Conservation (phyloP, 257 asterid species). For the Capsicum chinense region DNA sequence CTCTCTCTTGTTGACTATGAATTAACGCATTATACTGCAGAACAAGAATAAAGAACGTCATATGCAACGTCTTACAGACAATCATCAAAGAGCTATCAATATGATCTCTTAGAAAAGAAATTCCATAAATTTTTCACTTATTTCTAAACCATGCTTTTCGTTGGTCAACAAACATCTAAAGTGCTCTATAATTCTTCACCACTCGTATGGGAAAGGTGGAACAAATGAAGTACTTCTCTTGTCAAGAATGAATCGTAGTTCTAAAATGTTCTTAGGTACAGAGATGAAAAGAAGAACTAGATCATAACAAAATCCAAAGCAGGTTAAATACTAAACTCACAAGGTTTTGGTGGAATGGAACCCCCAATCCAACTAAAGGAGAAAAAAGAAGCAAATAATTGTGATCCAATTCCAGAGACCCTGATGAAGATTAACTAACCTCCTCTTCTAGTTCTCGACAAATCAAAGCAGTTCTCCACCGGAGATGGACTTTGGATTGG, state of each 20-base stretch:
- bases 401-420: background rate
- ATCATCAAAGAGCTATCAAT: background rate
- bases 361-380: constrained; percentile 15
- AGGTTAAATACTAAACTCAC: constrained; percentile 17
- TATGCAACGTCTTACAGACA: constrained; percentile 5
- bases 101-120: background rate
- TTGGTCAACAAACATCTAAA: background rate
- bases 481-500: constrained; percentile 86
- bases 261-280: constrained; percentile 1
- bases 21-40: constrained; percentile 83
- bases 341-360: background rate
- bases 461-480: constrained; percentile 95
- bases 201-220: background rate
- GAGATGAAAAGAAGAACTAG: background rate
- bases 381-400: background rate
- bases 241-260: background rate
- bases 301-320: background rate
- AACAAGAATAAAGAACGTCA: constrained; percentile 32
- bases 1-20: constrained; percentile 65
- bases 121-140: background rate
- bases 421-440: constrained; percentile 48
- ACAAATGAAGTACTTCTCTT: background rate
- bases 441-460: constrained; percentile 92
- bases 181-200: background rate
- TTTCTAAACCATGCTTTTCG: background rate